Evolutionary conservation across 352 stramenopile species (phyloP).

Genomic region (Globisporangium spinosum): DNA sequence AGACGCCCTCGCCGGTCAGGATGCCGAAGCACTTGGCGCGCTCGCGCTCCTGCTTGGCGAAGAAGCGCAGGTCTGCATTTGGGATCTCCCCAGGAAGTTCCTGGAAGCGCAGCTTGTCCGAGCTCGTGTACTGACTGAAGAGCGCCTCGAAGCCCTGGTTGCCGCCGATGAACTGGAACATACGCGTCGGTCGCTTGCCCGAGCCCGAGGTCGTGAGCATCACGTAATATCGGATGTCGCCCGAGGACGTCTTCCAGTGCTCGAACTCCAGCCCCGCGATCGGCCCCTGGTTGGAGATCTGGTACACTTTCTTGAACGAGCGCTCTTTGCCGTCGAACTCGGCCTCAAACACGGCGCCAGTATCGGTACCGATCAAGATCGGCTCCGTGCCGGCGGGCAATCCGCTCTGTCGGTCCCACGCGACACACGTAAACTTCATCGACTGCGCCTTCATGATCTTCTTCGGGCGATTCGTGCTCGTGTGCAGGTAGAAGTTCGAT

Average conservation of each 20-base stretch:
- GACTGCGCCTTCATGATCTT: slow-evolving; percentile 85
- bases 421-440: slow-evolving; percentile 74
- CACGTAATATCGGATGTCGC: slow-evolving; percentile 63
- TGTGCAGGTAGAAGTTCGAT: slow-evolving; percentile 85
- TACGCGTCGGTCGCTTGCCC: slow-evolving; percentile 81
- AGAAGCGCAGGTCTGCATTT: slow-evolving; percentile 75
- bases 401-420: slow-evolving; percentile 78
- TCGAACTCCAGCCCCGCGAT: slow-evolving; percentile 85
- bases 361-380: slow-evolving; percentile 79
- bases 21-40: slow-evolving; percentile 88
- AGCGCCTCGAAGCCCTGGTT: slow-evolving; percentile 71
- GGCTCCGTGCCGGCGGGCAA: slow-evolving; percentile 53
- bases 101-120: slow-evolving; percentile 84
- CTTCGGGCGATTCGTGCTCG: slow-evolving; percentile 65
- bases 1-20: slow-evolving; percentile 87
- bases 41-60: slow-evolving; percentile 74
- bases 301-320: slow-evolving; percentile 85
- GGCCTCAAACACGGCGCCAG: slow-evolving; percentile 74
- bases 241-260: slow-evolving; percentile 59
- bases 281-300: slow-evolving; percentile 84
- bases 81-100: slow-evolving; percentile 87
- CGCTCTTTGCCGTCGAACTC: slow-evolving; percentile 87
- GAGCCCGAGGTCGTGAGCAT: slow-evolving; percentile 84
- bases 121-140: slow-evolving; percentile 82
- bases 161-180: slow-evolving; percentile 90